phyloP scores from a whole-genome alignment of 2,329 filamentous ascomycete species.

The Cladophialophora carrionii region DNA sequence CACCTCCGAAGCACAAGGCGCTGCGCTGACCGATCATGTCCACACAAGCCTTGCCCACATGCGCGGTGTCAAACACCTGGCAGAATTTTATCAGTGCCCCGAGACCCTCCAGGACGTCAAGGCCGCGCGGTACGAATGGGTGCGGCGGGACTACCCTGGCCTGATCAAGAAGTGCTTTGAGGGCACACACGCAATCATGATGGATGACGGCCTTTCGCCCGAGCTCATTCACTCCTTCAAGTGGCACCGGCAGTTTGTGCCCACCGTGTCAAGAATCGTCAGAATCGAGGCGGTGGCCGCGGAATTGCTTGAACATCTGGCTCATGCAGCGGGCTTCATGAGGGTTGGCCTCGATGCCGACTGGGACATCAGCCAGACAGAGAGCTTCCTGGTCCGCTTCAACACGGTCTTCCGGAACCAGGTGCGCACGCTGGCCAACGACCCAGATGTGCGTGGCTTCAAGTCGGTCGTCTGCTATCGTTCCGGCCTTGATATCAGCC shows the following conservation, averaged over 20 bases:
- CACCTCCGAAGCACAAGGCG: slow-evolving; percentile 71
- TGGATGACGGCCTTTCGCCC: slow-evolving; percentile 74
- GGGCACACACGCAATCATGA: slow-evolving; percentile 72
- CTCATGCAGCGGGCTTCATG: slow-evolving; percentile 48
- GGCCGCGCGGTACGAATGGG: slow-evolving; percentile 52
- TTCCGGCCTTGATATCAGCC: slow-evolving; percentile 66
- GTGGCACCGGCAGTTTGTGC: slow-evolving; percentile 69
- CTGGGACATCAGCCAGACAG: slow-evolving; percentile 43
- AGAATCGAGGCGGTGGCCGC: slow-evolving; percentile 75
- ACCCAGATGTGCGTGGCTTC: slow-evolving; percentile 74
- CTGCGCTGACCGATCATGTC: slow-evolving; percentile 64
- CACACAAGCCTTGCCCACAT: slow-evolving; percentile 68
- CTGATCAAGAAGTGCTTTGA: slow-evolving; percentile 68
- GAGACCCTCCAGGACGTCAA: slow-evolving; percentile 64
- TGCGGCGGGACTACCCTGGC: slow-evolving; percentile 56
- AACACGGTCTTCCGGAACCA: slow-evolving; percentile 55
- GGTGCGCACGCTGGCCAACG: slow-evolving; percentile 62
- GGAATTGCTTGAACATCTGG: slow-evolving; percentile 60
- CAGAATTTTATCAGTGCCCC: slow-evolving; percentile 65
- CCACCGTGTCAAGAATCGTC: slow-evolving; percentile 69
- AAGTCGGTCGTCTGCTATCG: slow-evolving; percentile 84
- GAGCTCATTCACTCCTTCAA: slow-evolving; percentile 61
- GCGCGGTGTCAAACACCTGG: slow-evolving; percentile 70
- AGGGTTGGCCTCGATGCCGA: slow-evolving; percentile 46
- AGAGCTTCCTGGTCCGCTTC: slow-evolving; percentile 46